Conservation (phyloP, 345 rosid species). For the Moricandia arvensis region DNA sequence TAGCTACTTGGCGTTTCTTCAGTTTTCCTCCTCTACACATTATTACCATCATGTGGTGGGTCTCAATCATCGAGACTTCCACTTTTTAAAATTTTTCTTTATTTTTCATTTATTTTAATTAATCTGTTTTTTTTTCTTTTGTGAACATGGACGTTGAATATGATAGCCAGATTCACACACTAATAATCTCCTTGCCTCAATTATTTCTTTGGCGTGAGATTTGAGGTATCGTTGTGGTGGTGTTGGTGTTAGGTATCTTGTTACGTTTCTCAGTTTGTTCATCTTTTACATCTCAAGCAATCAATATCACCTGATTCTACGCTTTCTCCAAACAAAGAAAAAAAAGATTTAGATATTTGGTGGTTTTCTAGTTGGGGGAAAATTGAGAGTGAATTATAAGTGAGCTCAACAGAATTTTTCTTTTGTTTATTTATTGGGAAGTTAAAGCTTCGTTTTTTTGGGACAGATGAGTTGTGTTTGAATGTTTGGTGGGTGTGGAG, state of each 20-base stretch:
- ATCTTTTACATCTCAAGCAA: slow-evolving; percentile 39
- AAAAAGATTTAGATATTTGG: not conserved
- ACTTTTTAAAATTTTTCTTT: slow-evolving; percentile 2
- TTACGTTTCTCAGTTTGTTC: slow-evolving; percentile 33
- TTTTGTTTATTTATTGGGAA: slow-evolving; percentile 7
- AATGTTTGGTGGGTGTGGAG: slow-evolving; percentile 29
- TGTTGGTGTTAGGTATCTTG: slow-evolving; percentile 31
- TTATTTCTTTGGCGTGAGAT: slow-evolving; percentile 50
- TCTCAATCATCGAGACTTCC: slow-evolving; percentile 40
- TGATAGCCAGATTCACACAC: slow-evolving; percentile 35
- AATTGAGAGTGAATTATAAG: slow-evolving; percentile 51
- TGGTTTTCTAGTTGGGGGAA: slow-evolving; percentile 8
- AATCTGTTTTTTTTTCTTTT: slow-evolving; percentile 25
- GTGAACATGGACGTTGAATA: slow-evolving; percentile 43
- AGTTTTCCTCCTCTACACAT: slow-evolving; percentile 4
- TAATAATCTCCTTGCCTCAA: slow-evolving; percentile 27
- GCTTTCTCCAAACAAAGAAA: not conserved
- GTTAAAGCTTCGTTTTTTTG: slow-evolving; percentile 1
- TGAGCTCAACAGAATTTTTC: slow-evolving; percentile 36
- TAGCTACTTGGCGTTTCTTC: slow-evolving; percentile 25
- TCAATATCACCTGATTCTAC: slow-evolving; percentile 26
- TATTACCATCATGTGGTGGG: slow-evolving; percentile 39
- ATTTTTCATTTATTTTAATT: not conserved
- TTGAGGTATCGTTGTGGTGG: slow-evolving; percentile 36
- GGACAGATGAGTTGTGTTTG: slow-evolving; percentile 22